Evolutionary conservation across 2,329 filamentous ascomycete species (phyloP), one percentile per base, ranked within the genome.

Genomic region (Chrysoporthe deuterocubensis): DNA sequence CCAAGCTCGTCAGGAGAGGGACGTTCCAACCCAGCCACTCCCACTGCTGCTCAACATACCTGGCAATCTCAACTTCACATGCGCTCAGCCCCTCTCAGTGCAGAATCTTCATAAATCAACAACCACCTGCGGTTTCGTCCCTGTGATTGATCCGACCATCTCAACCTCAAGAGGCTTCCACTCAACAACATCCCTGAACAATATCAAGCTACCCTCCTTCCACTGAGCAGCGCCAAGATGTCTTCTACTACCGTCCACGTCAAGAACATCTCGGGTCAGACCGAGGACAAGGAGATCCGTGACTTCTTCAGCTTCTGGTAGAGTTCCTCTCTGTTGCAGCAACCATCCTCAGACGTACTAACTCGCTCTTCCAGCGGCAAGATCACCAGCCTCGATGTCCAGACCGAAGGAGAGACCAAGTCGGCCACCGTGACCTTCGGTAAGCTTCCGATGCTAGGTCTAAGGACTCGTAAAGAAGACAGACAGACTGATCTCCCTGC

Each of bases 301-400:
- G 94, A 97, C 78, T 99, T 99, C 86, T 99, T 99, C 86, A 96
- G 92, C 84, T 98, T 98, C 82, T 91, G 89, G 93, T 95, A 86
- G 78, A 88, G 76, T 57, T 59, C 58, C n/a, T 61, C 18, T 26
- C 58, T 64, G 40, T 60, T 56, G n/a, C 8, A 2, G 21, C 11
- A 3, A 21, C 21, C 65, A 4, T 40, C 50, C 21, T 3, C 37
- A 21, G 16, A 21, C 16, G 14, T 44, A 68, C 69, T 65, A 43
- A 60, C 40, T 18, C 18, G 43, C 48, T 1, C 32, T 18, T 50
- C 14, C 77, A 96, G 93, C 78, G 96, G 96, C 79, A 98, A 97
- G 86, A 97, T 99, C 79, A 90, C 89, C 73, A 87, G 87, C 74
- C 86, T 99, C 78, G 90, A 93, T 68, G 87, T 97, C 76, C 92